Percentiles rank a stretch among this genome's conserved stretches.
Conservation (phyloP, 371 early-diverging fungal species). For the Phascolomyces articulosus region DNA sequence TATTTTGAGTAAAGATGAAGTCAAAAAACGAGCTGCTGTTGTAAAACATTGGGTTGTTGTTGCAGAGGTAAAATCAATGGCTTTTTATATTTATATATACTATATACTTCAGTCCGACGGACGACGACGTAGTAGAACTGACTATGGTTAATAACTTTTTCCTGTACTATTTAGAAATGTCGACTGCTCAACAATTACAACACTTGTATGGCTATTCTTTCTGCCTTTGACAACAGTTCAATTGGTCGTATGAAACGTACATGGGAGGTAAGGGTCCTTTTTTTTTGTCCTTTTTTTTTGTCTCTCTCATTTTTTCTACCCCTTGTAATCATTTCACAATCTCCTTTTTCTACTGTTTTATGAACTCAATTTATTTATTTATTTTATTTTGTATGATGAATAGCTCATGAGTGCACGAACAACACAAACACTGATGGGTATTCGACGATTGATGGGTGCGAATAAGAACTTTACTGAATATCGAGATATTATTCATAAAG, state of each 20-base stretch:
- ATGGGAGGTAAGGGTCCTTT: constrained; percentile 58
- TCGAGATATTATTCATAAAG: constrained; percentile 82
- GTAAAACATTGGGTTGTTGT: constrained; percentile 85
- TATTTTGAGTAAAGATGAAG: constrained; percentile 79
- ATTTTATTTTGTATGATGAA: background rate
- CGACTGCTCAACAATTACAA: constrained; percentile 88
- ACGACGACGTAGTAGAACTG: too few relatives aligned
- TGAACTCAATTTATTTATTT: too few relatives aligned
- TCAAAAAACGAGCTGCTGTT: constrained; percentile 73
- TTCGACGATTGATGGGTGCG: constrained; percentile 76
- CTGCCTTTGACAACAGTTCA: constrained; percentile 87
- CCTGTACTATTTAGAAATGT: constrained; percentile 66
- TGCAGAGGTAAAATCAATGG: constrained; percentile 70
- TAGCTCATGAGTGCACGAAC: constrained; percentile 42
- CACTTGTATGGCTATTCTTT: constrained; percentile 88
- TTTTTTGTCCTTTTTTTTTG: background rate
- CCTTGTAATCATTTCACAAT: too few relatives aligned
- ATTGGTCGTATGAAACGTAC: constrained; percentile 89
- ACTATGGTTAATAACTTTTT: too few relatives aligned
- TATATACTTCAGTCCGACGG: background rate
- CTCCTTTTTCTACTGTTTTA: too few relatives aligned
- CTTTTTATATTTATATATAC: background rate
- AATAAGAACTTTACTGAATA: constrained; percentile 85
- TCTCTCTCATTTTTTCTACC: too few relatives aligned
- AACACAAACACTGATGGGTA: constrained; percentile 31